Base-by-base conservation (phyloP, 2,329 filamentous ascomycete species). In the Cordyceps cateniannulata region DNA sequence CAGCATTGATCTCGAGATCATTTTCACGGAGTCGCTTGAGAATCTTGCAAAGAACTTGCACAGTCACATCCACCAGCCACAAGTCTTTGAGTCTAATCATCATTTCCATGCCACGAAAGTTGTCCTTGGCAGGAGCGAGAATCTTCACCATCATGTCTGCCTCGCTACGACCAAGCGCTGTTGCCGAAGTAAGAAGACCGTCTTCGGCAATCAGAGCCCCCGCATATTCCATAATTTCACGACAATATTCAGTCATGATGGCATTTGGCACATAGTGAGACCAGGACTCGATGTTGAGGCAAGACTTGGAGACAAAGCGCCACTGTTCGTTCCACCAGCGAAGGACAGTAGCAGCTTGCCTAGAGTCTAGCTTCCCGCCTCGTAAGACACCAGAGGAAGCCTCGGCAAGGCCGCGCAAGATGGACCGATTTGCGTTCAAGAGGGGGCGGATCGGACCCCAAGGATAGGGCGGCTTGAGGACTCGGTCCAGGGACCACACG, bases 201-300 rank as follows among this genome's bases (percentile, higher is more conserved):
- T 96, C 95, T 67, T 96, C 87, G 45, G 90, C 87, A 69, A 98
- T 90, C 1, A 96, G 81, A 40, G 84, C 82, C 69, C 96, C 90
- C 0, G 93, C 93, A 69, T 96, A 90, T 68, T 98, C 91, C 85
- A 99, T 99, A 16, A 90, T 90, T 70, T 96, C 91, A 65, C 95
- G 87, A 70, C 93, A 97, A 69, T 98, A 97, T 61, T 96, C 87
- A 68, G 92, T 88, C 90, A 99, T 93, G 59, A 85, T 79, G 22
- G 79, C 75, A 70, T 91, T 95, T 55, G 93, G 87, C 62, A 90
- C 85, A 4, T 82, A 82, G 16, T 84, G 78, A 65, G 91, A 91
- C 95, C 95, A 99, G 12, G 78, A 77, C 70, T 96, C 92, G 3
- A 93, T 96, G 63, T 88, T 86, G 47, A 85, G 80, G 69, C 97